Evolutionary conservation across 2,329 filamentous ascomycete species (phyloP).

Genomic region (Cercospora zeae-maydis): DNA sequence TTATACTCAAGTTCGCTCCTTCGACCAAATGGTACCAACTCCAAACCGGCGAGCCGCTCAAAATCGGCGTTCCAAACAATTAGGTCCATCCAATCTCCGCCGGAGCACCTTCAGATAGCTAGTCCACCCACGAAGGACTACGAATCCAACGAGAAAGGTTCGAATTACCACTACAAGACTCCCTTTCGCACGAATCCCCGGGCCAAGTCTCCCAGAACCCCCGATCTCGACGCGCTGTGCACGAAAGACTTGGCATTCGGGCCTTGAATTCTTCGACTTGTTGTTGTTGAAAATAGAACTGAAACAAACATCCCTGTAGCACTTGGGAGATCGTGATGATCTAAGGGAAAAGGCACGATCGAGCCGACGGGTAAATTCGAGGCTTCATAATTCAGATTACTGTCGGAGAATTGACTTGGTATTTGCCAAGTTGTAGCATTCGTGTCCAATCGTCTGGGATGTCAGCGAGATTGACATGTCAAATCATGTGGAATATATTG

Average conservation of each 20-base stretch:
- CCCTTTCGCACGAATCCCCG: constrained; percentile 48
- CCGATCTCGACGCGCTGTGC: constrained; percentile 42
- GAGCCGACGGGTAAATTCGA: constrained; percentile 43
- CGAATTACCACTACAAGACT: constrained; percentile 46
- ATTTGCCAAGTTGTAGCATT: too few species aligned
- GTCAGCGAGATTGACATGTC: too few species aligned
- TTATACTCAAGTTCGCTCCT: constrained; percentile 49
- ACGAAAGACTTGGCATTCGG: constrained; percentile 37
- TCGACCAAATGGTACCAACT: too few species aligned
- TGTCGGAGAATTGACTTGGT: not conserved
- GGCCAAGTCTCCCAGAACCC: constrained; percentile 41
- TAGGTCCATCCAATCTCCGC: constrained; percentile 46
- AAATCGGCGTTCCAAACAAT: constrained; percentile 50
- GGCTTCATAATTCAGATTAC: constrained; percentile 9
- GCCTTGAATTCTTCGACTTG: constrained; percentile 45
- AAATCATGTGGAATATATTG: too few species aligned
- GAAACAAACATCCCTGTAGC: constrained; percentile 44
- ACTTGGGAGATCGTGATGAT: constrained; percentile 35
- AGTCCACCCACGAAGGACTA: constrained; percentile 52
- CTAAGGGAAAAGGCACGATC: constrained; percentile 33
- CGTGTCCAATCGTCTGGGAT: too few species aligned
- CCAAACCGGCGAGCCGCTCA: too few species aligned
- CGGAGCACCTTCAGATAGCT: constrained; percentile 40
- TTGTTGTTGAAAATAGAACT: constrained; percentile 36
- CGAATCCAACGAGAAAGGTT: constrained; percentile 47